Evolutionary conservation across 2,329 filamentous ascomycete species (phyloP), one percentile per base, ranked within the genome.

Genomic region (Xylogone sp.): DNA sequence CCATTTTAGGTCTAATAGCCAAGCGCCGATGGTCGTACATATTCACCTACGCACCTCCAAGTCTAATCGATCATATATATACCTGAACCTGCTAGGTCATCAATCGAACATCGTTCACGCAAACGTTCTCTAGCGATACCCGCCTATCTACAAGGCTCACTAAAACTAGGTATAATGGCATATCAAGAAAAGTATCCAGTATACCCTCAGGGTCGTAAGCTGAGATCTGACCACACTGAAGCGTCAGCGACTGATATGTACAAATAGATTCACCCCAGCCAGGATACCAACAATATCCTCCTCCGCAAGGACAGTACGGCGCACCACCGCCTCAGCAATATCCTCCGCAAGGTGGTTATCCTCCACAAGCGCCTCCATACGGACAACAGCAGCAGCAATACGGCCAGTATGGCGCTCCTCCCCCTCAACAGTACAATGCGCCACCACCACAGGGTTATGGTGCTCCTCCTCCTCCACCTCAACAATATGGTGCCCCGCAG

Each of bases 121-220:
- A 18, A 16, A 16, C 34, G 5, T 39, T 16, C n/a, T n/a, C n/a
- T n/a, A n/a, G n/a, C n/a, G n/a, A n/a, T n/a, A n/a, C n/a, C n/a
- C n/a, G n/a, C n/a, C n/a, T 29, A n/a, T 45, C 4, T 29, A 45
- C 18, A 5, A 29, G 20, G 43, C 43, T 45, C 43, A 39, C n/a
- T 39, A 13, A 7, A 39, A 16, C 4, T 16, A 5, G n/a, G 13
- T 39, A 54, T 48, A 43, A 60, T 58, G 50, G 49, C 57, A 44
- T 59, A 56, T 24, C 58, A 61, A 43, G 56, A 47, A 27, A 47
- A 48, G n/a, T 42, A 31, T 2, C 52, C 49, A 18, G 45, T 42
- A 21, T 58, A 59, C 42, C 57, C 56, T 24, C 55, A 53, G 39
- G 50, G 52, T 24, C 55, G 55, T 52, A 46, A 57, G 54, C 51